Percentiles rank a stretch among this genome's conserved stretches.
These are phyloP conservation scores for Mycena pura DNA, from an alignment of 768 basidiomycete genomes.

Conservation along the genomic window DNA sequence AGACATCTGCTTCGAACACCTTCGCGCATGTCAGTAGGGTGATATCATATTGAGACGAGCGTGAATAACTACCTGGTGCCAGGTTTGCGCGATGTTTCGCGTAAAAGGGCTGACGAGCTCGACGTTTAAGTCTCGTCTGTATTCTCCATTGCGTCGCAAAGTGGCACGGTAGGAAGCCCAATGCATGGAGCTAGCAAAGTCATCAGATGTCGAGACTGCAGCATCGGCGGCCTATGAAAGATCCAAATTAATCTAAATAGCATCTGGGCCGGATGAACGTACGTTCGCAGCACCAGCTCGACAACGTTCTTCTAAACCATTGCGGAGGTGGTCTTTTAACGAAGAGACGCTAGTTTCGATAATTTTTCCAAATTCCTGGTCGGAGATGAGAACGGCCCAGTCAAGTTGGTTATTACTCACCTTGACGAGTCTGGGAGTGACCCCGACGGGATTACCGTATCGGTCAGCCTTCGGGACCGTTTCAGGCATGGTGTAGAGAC, in stretches of 20 bases:
- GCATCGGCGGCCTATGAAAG: constrained; percentile 44
- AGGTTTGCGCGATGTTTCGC: constrained; percentile 61
- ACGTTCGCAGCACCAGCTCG: constrained; percentile 57
- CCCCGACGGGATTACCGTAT: constrained; percentile 49
- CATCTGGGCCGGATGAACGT: constrained; percentile 29
- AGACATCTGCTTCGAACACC: constrained; percentile 65
- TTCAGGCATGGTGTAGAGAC: constrained; percentile 44
- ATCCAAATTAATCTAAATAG: not conserved
- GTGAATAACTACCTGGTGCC: constrained; percentile 46
- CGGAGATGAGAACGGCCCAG: not conserved
- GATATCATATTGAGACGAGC: not conserved
- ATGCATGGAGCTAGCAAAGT: constrained; percentile 61
- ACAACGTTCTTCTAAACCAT: constrained; percentile 67
- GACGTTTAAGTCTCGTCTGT: constrained; percentile 64
- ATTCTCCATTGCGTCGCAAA: constrained; percentile 61
- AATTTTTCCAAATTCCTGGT: constrained; percentile 54
- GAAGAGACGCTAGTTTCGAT: constrained; percentile 52
- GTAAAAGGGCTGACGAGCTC: constrained; percentile 66
- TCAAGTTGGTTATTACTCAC: constrained; percentile 32
- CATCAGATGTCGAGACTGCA: constrained; percentile 55
- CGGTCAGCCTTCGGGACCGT: constrained; percentile 48
- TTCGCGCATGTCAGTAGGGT: not conserved
- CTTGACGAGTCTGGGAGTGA: constrained; percentile 52
- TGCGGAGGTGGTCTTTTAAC: constrained; percentile 56
- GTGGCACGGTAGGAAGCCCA: constrained; percentile 59